Percentiles rank a stretch among this genome's conserved stretches.
Conservation (phyloP, 768 basidiomycete genomes). For the Neoboletus magnificus region DNA sequence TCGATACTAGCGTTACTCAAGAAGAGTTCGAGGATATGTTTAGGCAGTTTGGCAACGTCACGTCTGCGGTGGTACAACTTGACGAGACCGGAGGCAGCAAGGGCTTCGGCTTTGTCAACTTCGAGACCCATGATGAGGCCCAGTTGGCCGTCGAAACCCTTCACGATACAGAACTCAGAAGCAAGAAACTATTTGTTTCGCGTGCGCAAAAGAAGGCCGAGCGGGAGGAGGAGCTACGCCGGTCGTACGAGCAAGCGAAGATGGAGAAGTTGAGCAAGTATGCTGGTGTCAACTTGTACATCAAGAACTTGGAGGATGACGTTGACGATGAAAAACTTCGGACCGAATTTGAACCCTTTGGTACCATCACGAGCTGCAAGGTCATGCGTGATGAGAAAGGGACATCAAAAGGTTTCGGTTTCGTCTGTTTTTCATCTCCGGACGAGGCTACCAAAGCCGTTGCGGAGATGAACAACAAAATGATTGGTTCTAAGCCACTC, state of each 20-base stretch:
- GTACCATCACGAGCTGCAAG: conserved; percentile 97
- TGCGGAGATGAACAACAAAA: conserved; percentile 99
- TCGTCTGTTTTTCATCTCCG: conserved; percentile 97
- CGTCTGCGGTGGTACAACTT: conserved; percentile 79
- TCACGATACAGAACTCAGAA: conserved; percentile 79
- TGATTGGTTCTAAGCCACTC: conserved; percentile 97
- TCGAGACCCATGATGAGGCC: conserved; percentile 87
- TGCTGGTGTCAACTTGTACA: conserved; percentile 97
- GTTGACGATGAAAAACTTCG: conserved; percentile 97
- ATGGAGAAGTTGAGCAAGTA: conserved; percentile 98
- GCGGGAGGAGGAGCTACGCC: conserved; percentile 94
- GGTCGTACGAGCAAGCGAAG: conserved; percentile 91
- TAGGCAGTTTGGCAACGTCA: conserved; percentile 71
- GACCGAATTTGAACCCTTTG: conserved; percentile 93
- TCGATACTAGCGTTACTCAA: conserved; percentile 78
- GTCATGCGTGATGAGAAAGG: conserved; percentile 98
- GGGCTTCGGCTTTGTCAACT: conserved; percentile 99
- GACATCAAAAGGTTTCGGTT: conserved; percentile 94
- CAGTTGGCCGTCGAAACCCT: conserved; percentile 85
- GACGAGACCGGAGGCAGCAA: conserved; percentile 93
- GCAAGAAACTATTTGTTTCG: conserved; percentile 90
- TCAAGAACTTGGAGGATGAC: conserved; percentile 99
- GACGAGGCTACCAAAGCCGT: conserved; percentile 99
- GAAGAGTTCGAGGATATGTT: conserved; percentile 88
- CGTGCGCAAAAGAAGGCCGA: conserved; percentile 99